Conservation (phyloP, 2,329 filamentous ascomycete species). For the Exophiala alcalophila region DNA sequence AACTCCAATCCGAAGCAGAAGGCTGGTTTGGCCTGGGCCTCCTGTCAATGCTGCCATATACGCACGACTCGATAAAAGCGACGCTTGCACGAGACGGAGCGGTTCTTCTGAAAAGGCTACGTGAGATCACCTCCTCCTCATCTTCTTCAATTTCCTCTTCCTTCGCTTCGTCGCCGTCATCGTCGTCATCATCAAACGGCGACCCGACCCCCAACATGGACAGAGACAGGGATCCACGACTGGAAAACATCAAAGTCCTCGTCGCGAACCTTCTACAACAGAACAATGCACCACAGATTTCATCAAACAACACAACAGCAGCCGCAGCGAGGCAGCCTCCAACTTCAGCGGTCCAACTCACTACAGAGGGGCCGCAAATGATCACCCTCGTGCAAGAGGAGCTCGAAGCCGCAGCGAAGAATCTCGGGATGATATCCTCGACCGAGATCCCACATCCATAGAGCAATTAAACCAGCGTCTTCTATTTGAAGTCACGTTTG, state of each 20-base stretch:
- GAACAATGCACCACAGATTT: no score
- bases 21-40: constrained; percentile 25
- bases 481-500: neutral
- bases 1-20: constrained; percentile 17
- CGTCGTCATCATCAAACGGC: no score
- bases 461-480: neutral
- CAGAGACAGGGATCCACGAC: constrained; percentile 11
- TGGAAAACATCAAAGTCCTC: constrained; percentile 21
- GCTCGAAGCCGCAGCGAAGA: constrained; percentile 7
- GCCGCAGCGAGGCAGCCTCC: neutral
- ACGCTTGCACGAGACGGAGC: constrained; percentile 6
- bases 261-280: constrained; percentile 15
- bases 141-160: no score
- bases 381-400: neutral
- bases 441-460: no score
- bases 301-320: constrained; percentile 2
- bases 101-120: constrained; percentile 7
- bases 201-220: no score
- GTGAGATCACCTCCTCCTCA: constrained; percentile 1
- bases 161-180: no score
- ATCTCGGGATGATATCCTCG: no score
- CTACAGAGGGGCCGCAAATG: neutral
- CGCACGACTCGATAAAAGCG: constrained; percentile 8
- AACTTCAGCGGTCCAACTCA: neutral
- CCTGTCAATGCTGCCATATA: constrained; percentile 10